Conservation (phyloP, 2,329 filamentous ascomycete species). For the Penicillium frequentans region DNA sequence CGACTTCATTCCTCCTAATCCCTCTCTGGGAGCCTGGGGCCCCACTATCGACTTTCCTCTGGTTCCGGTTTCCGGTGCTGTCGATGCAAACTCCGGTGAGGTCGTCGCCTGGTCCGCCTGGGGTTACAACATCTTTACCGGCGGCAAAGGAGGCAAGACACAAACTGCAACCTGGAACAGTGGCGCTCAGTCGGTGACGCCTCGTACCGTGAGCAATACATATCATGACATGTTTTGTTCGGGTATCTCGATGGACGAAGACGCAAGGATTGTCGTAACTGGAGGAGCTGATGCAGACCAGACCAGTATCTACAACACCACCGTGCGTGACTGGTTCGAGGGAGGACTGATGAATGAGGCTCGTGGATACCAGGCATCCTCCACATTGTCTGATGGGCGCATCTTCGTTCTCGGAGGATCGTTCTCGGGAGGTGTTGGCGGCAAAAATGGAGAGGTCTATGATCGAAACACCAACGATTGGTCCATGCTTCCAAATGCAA, state of each 20-base stretch:
- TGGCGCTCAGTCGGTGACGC: constrained; percentile 1
- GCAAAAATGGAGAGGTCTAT: constrained; percentile 61
- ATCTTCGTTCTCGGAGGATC: constrained; percentile 62
- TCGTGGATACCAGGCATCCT: constrained; percentile 56
- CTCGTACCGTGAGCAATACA: constrained; percentile 21
- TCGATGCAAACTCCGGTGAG: constrained; percentile 13
- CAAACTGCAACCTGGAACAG: constrained; percentile 14
- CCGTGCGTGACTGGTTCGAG: constrained; percentile 29
- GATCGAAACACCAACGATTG: constrained; percentile 39
- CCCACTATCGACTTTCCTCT: constrained; percentile 29
- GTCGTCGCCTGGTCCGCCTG: constrained; percentile 20
- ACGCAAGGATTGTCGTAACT: constrained; percentile 54
- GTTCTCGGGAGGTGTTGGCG: constrained; percentile 42
- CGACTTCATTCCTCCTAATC: constrained; percentile 5
- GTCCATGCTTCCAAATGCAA: constrained; percentile 48
- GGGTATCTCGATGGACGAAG: constrained; percentile 52
- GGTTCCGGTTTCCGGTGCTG: constrained; percentile 24
- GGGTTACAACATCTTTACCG: constrained; percentile 6
- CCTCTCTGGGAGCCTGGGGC: constrained; percentile 22
- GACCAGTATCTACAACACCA: constrained; percentile 47
- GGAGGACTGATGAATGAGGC: constrained; percentile 44
- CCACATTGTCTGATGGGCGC: constrained; percentile 53
- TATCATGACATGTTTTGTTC: constrained; percentile 36
- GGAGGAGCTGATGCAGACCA: constrained; percentile 53
- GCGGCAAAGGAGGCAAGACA: neutral